Percentiles rank a stretch among this genome's conserved stretches.
Evolutionary conservation across 352 stramenopile genomes (phyloP).

Genomic region (Halophytophthora batemanensis): DNA sequence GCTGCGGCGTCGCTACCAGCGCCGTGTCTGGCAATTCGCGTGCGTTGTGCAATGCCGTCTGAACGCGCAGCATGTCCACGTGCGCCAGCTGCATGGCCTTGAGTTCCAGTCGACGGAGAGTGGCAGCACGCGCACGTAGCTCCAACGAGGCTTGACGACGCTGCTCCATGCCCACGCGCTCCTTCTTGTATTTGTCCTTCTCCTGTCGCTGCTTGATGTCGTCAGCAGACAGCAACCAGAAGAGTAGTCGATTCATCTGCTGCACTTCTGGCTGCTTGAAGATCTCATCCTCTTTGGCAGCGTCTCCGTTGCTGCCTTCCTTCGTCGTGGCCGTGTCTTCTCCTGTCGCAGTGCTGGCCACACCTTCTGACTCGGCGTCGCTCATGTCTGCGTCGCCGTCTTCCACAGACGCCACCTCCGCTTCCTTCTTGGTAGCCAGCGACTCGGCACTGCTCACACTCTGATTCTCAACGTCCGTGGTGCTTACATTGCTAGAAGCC

Average conservation of each 20-base stretch:
- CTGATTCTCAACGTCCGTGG: slow-evolving; percentile 1
- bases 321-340: slow-evolving; percentile 10
- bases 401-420: slow-evolving; percentile 4
- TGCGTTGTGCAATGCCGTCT: slow-evolving; percentile 61
- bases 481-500: too few relatives aligned
- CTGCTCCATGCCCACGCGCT: slow-evolving; percentile 65
- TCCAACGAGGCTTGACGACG: slow-evolving; percentile 70
- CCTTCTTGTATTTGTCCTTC: slow-evolving; percentile 73
- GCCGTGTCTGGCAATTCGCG: slow-evolving; percentile 52
- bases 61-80: slow-evolving; percentile 73
- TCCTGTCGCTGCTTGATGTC: slow-evolving; percentile 84
- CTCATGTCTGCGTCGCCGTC: slow-evolving; percentile 33
- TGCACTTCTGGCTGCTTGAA: slow-evolving; percentile 89
- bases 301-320: slow-evolving; percentile 5
- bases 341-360: slow-evolving; percentile 35
- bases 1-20: slow-evolving; percentile 29
- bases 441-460: slow-evolving; percentile 1
- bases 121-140: slow-evolving; percentile 56
- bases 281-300: slow-evolving; percentile 30
- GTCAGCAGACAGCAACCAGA: slow-evolving; percentile 83
- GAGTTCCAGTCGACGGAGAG: slow-evolving; percentile 70
- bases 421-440: slow-evolving; percentile 10
- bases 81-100: slow-evolving; percentile 85
- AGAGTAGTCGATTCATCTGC: slow-evolving; percentile 85
- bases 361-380: slow-evolving; percentile 49